Conservation (phyloP, 2,329 filamentous ascomycete genomes). For the Neofusicoccum kwambonambiense region DNA sequence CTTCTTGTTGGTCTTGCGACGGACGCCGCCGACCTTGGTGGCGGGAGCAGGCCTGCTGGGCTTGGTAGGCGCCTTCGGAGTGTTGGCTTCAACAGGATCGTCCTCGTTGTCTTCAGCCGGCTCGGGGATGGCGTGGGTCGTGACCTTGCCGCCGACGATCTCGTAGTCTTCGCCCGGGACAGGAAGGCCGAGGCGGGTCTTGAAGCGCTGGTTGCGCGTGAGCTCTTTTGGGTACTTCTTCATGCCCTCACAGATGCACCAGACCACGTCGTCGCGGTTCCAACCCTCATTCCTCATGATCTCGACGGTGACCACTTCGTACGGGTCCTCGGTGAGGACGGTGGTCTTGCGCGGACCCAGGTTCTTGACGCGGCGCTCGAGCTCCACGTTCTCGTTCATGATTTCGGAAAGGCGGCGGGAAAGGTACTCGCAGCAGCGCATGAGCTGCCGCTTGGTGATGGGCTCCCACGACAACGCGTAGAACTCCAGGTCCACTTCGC, state of each 20-base stretch:
- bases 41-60: background rate
- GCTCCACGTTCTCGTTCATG: slow-evolving; percentile 11
- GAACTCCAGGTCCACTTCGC: background rate
- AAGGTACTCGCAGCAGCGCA: background rate
- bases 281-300: background rate
- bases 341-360: slow-evolving; percentile 7
- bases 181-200: background rate
- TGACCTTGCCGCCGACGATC: too few relatives aligned
- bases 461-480: background rate
- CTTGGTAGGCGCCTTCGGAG: too few relatives aligned
- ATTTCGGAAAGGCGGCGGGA: background rate
- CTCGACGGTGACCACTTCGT: background rate
- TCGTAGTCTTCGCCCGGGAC: background rate
- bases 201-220: slow-evolving; percentile 7
- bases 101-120: too few relatives aligned
- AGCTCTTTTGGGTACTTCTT: slow-evolving; percentile 9
- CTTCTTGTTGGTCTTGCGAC: background rate
- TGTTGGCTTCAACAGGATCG: too few relatives aligned
- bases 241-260: slow-evolving; percentile 10
- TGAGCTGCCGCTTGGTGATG: background rate
- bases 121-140: too few relatives aligned
- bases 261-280: background rate
- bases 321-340: background rate
- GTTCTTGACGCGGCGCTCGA: slow-evolving; percentile 2
- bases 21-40: background rate